phyloP scores from a whole-genome alignment of 2,329 filamentous ascomycete species.

The Fusarium irregulare region DNA sequence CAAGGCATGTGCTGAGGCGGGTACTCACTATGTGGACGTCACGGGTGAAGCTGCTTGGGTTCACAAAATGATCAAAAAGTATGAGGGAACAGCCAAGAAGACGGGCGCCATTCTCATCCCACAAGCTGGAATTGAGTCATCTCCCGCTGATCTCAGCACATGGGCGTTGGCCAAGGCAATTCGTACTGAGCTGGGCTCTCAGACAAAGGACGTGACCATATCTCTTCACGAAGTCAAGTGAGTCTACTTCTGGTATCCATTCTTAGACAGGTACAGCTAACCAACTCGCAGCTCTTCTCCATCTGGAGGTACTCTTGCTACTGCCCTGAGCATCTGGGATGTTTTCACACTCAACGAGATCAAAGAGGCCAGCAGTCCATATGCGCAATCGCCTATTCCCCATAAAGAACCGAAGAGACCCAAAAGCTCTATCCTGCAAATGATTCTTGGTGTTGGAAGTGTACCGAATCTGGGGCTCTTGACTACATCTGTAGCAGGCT shows the following conservation, averaged over 20 bases:
- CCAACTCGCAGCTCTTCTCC: constrained; percentile 50
- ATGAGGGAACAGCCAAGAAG: constrained; percentile 63
- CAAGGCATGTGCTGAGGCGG: constrained; percentile 69
- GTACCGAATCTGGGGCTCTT: constrained; percentile 66
- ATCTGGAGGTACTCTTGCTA: constrained; percentile 76
- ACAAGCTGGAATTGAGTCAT: constrained; percentile 71
- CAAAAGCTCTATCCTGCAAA: constrained; percentile 53
- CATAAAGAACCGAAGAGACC: constrained; percentile 51
- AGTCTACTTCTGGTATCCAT: constrained; percentile 19
- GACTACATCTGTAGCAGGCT: constrained; percentile 63
- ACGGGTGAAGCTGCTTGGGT: constrained; percentile 71
- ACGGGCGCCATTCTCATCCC: constrained; percentile 70
- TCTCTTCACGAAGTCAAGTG: constrained; percentile 58
- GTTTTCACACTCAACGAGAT: constrained; percentile 62
- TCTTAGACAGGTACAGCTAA: constrained; percentile 12
- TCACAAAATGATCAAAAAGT: constrained; percentile 69
- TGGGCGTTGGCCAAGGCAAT: constrained; percentile 64
- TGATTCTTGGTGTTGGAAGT: constrained; percentile 61
- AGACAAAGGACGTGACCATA: constrained; percentile 65
- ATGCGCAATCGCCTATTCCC: constrained; percentile 67
- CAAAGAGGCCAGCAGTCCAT: constrained; percentile 59
- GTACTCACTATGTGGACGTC: constrained; percentile 73
- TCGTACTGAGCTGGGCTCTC: constrained; percentile 60
- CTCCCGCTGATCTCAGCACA: constrained; percentile 68
- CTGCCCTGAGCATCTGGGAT: constrained; percentile 70